Percentiles rank a stretch among this genome's conserved stretches.
These are phyloP conservation scores for Huntiella decipiens DNA, from an alignment of 2,329 filamentous ascomycete species.

Conservation along the genomic window DNA sequence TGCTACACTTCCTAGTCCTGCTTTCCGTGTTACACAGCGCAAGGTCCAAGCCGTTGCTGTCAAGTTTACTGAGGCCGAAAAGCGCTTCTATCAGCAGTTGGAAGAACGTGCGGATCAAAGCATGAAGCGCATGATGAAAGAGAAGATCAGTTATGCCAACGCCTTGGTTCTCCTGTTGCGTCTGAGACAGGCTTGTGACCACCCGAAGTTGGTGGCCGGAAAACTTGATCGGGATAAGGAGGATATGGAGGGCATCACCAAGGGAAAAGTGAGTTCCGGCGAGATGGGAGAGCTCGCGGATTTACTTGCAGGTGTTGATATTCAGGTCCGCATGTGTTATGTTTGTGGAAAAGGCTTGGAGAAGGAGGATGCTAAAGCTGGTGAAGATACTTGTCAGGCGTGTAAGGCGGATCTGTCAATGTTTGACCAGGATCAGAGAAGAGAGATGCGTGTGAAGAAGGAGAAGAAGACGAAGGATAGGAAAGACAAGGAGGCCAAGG, in stretches of 20 bases:
- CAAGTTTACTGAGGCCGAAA: constrained; percentile 61
- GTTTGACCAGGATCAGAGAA: constrained; percentile 30
- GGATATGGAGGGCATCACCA: constrained; percentile 25
- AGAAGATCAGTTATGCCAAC: constrained; percentile 74
- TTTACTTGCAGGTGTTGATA: constrained; percentile 66
- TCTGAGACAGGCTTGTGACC: constrained; percentile 84
- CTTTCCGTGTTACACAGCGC: constrained; percentile 81
- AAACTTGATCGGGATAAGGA: constrained; percentile 81
- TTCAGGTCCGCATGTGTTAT: constrained; percentile 61
- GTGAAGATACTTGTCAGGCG: constrained; percentile 43
- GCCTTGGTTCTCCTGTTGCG: constrained; percentile 83
- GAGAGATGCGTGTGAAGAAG: constrained; percentile 22
- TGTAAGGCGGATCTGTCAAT: constrained; percentile 59
- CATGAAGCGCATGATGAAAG: constrained; percentile 73
- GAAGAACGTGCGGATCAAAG: constrained; percentile 72
- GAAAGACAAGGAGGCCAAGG: constrained; percentile 13
- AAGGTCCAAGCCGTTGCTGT: constrained; percentile 68
- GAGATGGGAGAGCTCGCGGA: constrained; percentile 73
- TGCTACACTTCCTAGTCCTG: constrained; percentile 30
- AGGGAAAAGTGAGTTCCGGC: constrained; percentile 28
- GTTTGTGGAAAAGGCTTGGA: constrained; percentile 58
- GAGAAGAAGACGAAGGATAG: constrained; percentile 18
- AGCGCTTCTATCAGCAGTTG: constrained; percentile 67
- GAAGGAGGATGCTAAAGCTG: constrained; percentile 23
- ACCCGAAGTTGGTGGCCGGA: constrained; percentile 69